Evolutionary conservation across 2,329 filamentous ascomycete species (phyloP), one percentile per base, ranked within the genome.

Genomic region (Claviceps quebecensis): DNA sequence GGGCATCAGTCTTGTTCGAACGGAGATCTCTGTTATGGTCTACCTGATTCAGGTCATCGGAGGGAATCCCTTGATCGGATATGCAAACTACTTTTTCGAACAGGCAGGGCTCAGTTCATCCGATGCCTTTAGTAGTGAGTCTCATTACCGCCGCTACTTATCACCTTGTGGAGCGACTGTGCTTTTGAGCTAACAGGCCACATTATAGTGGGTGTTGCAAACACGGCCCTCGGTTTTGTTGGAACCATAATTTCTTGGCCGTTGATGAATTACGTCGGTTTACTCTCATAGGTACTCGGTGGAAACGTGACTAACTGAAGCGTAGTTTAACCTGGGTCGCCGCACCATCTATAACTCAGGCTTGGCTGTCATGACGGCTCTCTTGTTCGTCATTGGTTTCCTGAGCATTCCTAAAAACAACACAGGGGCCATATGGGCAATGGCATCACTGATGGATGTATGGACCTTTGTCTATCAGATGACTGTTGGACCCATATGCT

Each of bases 41-140:
- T 84, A 81, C 69, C 74, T 77, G 3, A 80, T 80, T 3, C 81
- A 85, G 59, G 81, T 82, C 19, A 67, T 84, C 2, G 78, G 75
- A 49, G 80, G 81, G 23, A 79, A 80, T 55, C 78, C 80, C 14
- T 75, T 84, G 55, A 78, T 81, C 47, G 77, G 77, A 52, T 85
- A 82, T 56, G 80, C 77, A 1, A 83, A 58, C 39, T 67, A 65
- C 52, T 67, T 67, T 47, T 67, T 67, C 41, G 60, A 63, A 46
- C 64, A 65, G 46, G 63, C 64, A 13, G 65, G 65, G 4, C 52
- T 58, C n/a, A 52, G 50, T 22, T 53, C 57, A n/a, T 51, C 52
- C 3, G 55, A 60, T 17, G 53, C 59, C 1, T 60, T 60, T 23
- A 51, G 48, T 19, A 60, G 57, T 59, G 36, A 51, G 56, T 46